A percentile compares a stretch with the other conserved stretches of the same genome.
Conservation (phyloP, 2,329 filamentous ascomycete species). For the Fusarium avenaceum region DNA sequence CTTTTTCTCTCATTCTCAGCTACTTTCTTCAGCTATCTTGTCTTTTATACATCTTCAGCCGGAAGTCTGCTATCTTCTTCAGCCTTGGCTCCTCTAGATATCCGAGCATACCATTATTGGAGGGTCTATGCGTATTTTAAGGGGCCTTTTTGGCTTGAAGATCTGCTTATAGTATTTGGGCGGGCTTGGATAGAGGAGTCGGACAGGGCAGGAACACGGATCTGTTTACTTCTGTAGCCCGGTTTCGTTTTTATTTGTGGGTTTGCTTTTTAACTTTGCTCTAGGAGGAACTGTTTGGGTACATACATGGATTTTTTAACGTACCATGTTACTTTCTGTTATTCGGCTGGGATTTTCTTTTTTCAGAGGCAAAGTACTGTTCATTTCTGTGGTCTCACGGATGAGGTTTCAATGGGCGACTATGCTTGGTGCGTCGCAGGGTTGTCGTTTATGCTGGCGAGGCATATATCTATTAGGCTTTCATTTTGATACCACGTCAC, state of each 20-base stretch:
- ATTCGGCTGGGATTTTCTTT: conserved; percentile 17
- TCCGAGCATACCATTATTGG: conserved; percentile 54
- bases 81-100: conserved; percentile 53
- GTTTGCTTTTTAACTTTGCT: conserved; percentile 1
- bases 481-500: conserved; percentile 51
- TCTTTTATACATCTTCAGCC: conserved; percentile 29
- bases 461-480: conserved; percentile 49
- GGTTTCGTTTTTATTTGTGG: neutral
- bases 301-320: conserved; percentile 37
- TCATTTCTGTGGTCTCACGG: conserved; percentile 21
- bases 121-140: conserved; percentile 55
- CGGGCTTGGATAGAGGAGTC: conserved; percentile 59
- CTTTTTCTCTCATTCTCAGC: conserved; percentile 16
- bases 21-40: conserved; percentile 10
- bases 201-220: conserved; percentile 42
- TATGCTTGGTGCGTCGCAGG: conserved; percentile 39
- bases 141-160: conserved; percentile 48
- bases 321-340: conserved; percentile 39
- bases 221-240: conserved; percentile 27
- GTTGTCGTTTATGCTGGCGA: conserved; percentile 40
- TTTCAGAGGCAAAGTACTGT: conserved; percentile 42
- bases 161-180: conserved; percentile 54
- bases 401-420: conserved; percentile 40
- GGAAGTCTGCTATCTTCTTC: conserved; percentile 43
- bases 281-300: conserved; percentile 17